phyloP scores from a whole-genome alignment of 2,329 filamentous ascomycete species.

The Eutypella sp. region DNA sequence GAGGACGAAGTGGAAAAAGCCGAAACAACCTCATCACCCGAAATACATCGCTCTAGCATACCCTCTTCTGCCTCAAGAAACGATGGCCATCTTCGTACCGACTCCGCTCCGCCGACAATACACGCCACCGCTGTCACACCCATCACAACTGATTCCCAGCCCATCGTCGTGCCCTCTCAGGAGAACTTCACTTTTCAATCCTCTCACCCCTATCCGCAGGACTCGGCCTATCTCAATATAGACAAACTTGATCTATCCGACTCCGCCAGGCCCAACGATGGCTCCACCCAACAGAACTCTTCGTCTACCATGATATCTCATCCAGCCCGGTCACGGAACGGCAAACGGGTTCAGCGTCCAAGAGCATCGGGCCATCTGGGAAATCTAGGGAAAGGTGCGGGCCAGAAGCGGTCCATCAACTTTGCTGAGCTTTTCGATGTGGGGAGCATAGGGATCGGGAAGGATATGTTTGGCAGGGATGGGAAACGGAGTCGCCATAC shows the following conservation, averaged over 20 bases:
- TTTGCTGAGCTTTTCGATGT: conserved; percentile 73
- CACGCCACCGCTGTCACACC: conserved; percentile 11
- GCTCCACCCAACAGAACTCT: conserved; percentile 24
- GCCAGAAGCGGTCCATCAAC: conserved; percentile 68
- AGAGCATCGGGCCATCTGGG: conserved; percentile 19
- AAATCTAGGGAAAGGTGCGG: conserved; percentile 58
- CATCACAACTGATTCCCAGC: conserved; percentile 21
- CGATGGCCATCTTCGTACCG: conserved; percentile 28
- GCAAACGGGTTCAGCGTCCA: conserved; percentile 18
- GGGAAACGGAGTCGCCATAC: conserved; percentile 48
- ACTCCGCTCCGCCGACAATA: conserved; percentile 28
- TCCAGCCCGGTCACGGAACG: conserved; percentile 18
- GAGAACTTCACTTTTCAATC: conserved; percentile 68
- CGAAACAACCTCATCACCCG: conserved; percentile 55
- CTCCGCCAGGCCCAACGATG: conserved; percentile 35
- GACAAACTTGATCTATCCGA: conserved; percentile 58
- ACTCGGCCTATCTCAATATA: conserved; percentile 52
- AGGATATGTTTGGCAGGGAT: conserved; percentile 50
- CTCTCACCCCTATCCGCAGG: conserved; percentile 52
- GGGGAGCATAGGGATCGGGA: conserved; percentile 56
- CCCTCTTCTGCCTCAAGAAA: conserved; percentile 31
- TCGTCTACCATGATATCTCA: conserved; percentile 23
- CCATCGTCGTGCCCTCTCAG: conserved; percentile 48
- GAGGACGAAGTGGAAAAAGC: conserved; percentile 65
- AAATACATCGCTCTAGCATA: conserved; percentile 45